These are phyloP conservation scores for Penicillium oxalicum DNA, from an alignment of 2,329 filamentous ascomycete species.

Conservation along the genomic window DNA sequence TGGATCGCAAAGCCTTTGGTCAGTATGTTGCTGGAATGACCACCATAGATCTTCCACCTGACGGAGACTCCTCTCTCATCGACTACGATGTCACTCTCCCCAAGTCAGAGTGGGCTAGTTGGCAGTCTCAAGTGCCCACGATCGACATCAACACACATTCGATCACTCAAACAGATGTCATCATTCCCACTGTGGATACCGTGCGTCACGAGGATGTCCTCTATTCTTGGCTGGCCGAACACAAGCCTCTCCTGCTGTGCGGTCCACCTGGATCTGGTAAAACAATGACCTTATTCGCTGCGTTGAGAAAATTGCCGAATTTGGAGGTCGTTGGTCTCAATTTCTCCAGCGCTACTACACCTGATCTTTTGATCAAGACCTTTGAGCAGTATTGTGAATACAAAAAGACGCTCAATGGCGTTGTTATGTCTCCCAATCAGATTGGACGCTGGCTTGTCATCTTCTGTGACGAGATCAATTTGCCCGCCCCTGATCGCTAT, in stretches of 20 bases:
- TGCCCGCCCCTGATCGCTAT: constrained; percentile 95
- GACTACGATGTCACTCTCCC: constrained; percentile 91
- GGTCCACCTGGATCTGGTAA: constrained; percentile 98
- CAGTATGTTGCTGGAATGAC: constrained; percentile 76
- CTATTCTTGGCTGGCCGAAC: constrained; percentile 98
- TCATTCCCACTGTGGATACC: constrained; percentile 96
- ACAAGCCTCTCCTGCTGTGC: constrained; percentile 93
- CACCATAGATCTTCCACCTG: constrained; percentile 74
- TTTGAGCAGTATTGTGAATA: constrained; percentile 99
- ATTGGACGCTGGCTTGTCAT: constrained; percentile 97
- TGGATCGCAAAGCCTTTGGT: constrained; percentile 82
- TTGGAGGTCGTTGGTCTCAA: constrained; percentile 99
- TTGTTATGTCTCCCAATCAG: constrained; percentile 90
- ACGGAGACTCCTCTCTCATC: constrained; percentile 76
- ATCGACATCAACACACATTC: constrained; percentile 98
- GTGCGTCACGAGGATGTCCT: constrained; percentile 98
- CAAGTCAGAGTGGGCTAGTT: constrained; percentile 79
- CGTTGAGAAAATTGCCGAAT: constrained; percentile 89
- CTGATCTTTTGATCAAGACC: constrained; percentile 95
- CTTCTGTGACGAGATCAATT: constrained; percentile 99
- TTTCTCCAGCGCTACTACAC: constrained; percentile 97
- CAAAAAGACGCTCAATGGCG: constrained; percentile 94
- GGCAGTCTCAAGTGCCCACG: constrained; percentile 89
- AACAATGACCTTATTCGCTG: constrained; percentile 99
- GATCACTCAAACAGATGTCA: constrained; percentile 93